Percentiles rank a stretch among this genome's conserved stretches.
Conservation (phyloP, 2,329 filamentous ascomycete genomes). For the Trichophyton mentagrophytes region DNA sequence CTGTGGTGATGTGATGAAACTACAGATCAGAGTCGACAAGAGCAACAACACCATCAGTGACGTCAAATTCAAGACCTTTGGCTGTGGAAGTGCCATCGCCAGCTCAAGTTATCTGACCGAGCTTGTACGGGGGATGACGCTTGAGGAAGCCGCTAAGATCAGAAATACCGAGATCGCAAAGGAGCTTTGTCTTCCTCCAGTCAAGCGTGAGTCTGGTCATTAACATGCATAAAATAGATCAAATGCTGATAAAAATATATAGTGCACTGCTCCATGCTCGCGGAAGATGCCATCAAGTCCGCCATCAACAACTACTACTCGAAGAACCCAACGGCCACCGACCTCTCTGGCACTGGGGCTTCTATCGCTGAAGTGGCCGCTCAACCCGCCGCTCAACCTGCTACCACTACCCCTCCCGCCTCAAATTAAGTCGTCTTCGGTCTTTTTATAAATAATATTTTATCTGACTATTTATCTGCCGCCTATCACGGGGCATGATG, state of each 20-base stretch:
- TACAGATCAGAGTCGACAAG: conserved; percentile 85
- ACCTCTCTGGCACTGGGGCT: conserved; percentile 61
- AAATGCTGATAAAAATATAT: conserved; percentile 8
- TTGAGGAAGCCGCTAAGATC: conserved; percentile 85
- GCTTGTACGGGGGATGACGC: conserved; percentile 85
- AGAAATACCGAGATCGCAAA: conserved; percentile 98
- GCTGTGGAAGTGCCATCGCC: conserved; percentile 87
- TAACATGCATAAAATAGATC: not conserved
- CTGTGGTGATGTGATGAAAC: conserved; percentile 86
- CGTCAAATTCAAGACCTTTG: conserved; percentile 97
- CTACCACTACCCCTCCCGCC: not conserved
- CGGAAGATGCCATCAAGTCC: conserved; percentile 84
- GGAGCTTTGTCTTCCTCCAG: conserved; percentile 78
- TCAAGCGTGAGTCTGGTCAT: conserved; percentile 54
- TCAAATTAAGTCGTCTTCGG: not conserved
- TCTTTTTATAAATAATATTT: not conserved
- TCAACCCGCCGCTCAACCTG: not conserved
- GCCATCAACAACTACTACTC: conserved; percentile 84
- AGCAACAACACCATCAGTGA: conserved; percentile 79
- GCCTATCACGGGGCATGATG: not conserved
- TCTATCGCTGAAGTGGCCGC: conserved; percentile 35
- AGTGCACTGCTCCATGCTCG: conserved; percentile 89
- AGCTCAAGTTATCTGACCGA: conserved; percentile 90
- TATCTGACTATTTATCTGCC: not conserved
- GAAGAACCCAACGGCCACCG: conserved; percentile 68